These are phyloP conservation scores for Mesembryanthemum crystallinum DNA, from an alignment of 148 eudicot genomes.

Conservation along the genomic window DNA sequence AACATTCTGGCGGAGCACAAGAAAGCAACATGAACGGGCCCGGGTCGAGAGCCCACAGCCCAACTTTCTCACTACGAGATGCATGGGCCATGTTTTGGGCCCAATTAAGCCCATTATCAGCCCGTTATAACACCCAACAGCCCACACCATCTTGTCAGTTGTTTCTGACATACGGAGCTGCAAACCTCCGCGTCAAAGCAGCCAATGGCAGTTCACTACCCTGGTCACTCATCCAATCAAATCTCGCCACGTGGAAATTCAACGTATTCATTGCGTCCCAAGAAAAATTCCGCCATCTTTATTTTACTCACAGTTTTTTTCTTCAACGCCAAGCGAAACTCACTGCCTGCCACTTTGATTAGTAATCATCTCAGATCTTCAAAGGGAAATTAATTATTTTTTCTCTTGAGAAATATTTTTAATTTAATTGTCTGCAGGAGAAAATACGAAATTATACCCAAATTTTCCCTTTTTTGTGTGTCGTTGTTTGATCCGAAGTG, in stretches of 20 bases:
- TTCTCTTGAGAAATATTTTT: too few species aligned
- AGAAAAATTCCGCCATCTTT: neutral
- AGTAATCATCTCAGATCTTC: neutral
- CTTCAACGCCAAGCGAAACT: neutral
- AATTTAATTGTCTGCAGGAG: neutral
- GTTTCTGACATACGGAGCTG: too few species aligned
- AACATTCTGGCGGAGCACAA: too few species aligned
- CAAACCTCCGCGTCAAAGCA: constrained; percentile 25
- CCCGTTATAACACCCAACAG: neutral
- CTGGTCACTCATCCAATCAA: constrained; percentile 28
- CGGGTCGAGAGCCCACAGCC: too few species aligned
- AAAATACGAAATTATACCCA: neutral
- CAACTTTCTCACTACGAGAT: neutral
- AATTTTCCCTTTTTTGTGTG: neutral
- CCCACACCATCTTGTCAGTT: neutral
- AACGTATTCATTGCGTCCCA: constrained; percentile 23
- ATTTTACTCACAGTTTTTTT: neutral
- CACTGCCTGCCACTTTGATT: neutral
- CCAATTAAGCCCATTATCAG: too few species aligned
- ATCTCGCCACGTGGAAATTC: constrained; percentile 29
- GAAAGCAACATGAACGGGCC: too few species aligned
- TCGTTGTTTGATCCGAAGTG: neutral
- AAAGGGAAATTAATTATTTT: too few species aligned
- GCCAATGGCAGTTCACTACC: constrained; percentile 34
- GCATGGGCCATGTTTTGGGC: neutral